Evolutionary conservation across 169 alveolate genomes (phyloP).

Genomic region (Plasmodium malariae): DNA sequence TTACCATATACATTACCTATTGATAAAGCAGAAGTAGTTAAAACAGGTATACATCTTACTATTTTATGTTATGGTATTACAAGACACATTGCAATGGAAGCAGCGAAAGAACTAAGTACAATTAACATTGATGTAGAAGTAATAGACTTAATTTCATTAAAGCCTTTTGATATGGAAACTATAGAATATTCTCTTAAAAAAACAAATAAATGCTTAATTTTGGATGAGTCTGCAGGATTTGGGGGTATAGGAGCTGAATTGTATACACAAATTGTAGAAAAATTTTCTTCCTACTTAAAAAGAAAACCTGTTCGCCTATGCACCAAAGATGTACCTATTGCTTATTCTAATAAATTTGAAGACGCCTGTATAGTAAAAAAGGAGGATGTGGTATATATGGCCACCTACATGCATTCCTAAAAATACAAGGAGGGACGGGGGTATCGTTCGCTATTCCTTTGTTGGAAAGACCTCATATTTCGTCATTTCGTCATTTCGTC

Average conservation of each 20-base stretch:
- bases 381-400: conserved; percentile 80
- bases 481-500: too few species aligned
- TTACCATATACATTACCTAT: conserved; percentile 90
- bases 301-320: conserved; percentile 79
- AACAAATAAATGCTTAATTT: conserved; percentile 91
- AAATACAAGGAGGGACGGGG: background rate
- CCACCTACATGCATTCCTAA: conserved; percentile 82
- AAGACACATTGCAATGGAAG: conserved; percentile 89
- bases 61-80: conserved; percentile 90
- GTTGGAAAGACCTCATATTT: too few species aligned
- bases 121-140: conserved; percentile 92
- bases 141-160: conserved; percentile 90
- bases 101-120: conserved; percentile 88
- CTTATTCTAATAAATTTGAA: conserved; percentile 78
- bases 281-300: conserved; percentile 77
- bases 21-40: conserved; percentile 91
- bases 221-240: conserved; percentile 94
- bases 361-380: conserved; percentile 82
- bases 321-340: conserved; percentile 84
- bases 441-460: conserved; percentile 29
- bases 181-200: conserved; percentile 89
- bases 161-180: conserved; percentile 92
- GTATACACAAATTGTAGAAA: conserved; percentile 82
- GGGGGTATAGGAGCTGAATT: conserved; percentile 93
- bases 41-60: conserved; percentile 91